Evolutionary conservation across 805 yeast genomes (phyloP).

Genomic region (Metschnikowia bowlesiae): DNA sequence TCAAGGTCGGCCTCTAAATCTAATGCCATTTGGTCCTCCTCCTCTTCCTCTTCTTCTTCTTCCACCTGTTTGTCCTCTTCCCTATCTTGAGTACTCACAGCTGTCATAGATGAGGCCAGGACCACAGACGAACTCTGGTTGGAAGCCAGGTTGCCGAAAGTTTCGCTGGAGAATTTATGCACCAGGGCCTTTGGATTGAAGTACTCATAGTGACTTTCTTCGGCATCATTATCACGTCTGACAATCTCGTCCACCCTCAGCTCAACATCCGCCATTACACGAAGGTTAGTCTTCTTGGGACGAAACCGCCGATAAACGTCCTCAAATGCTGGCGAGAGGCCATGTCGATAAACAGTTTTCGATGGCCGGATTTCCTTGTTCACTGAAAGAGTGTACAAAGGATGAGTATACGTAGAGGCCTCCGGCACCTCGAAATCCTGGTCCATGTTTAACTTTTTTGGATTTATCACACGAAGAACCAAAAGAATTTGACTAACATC

Average conservation of each 20-base stretch:
- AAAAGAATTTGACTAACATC: constrained; percentile 84
- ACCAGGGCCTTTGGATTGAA: constrained; percentile 46
- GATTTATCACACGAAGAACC: constrained; percentile 53
- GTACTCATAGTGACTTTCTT: constrained; percentile 71
- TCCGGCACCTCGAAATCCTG: constrained; percentile 43
- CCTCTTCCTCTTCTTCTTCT: constrained; percentile 21
- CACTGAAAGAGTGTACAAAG: constrained; percentile 33
- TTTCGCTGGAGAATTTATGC: constrained; percentile 1
- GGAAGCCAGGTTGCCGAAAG: neutral
- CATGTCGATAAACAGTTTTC: constrained; percentile 61
- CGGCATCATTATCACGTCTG: constrained; percentile 76
- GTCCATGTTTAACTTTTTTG: constrained; percentile 39
- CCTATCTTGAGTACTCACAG: neutral
- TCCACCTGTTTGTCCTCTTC: constrained; percentile 11
- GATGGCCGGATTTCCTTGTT: constrained; percentile 40
- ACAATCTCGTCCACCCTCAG: constrained; percentile 72
- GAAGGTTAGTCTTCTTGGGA: constrained; percentile 63
- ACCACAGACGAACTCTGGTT: neutral
- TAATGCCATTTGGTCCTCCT: constrained; percentile 33
- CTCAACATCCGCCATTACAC: constrained; percentile 74
- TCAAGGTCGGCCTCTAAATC: constrained; percentile 28
- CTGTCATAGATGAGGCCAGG: neutral
- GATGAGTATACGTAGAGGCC: constrained; percentile 33
- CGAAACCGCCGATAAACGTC: constrained; percentile 67
- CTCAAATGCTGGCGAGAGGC: constrained; percentile 76